A percentile compares a stretch with the other conserved stretches of the same genome.
phyloP scores from a whole-genome alignment of 2,329 filamentous ascomycete genomes.

The Alternaria conjuncta region DNA sequence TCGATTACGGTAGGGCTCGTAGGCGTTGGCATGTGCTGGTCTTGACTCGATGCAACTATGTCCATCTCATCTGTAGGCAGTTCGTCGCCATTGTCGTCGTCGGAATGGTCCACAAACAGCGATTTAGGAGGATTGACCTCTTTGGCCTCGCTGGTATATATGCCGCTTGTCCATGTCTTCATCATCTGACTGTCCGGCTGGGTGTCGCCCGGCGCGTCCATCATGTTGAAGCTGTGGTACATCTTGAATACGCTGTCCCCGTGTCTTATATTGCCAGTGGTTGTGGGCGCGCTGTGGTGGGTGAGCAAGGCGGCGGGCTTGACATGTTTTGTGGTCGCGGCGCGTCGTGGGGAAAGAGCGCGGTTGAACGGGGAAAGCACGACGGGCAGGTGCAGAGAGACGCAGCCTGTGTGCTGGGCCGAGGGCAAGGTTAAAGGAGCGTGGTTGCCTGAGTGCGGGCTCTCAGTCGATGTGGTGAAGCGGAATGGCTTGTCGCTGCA shows the following conservation, averaged over 20 bases:
- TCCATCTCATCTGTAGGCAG: slow-evolving; percentile 28
- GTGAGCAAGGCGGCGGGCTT: slow-evolving; percentile 35
- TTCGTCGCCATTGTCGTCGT: slow-evolving; percentile 19
- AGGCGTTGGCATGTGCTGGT: slow-evolving; percentile 27
- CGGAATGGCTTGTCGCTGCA: slow-evolving; percentile 28
- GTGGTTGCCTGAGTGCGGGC: slow-evolving; percentile 13
- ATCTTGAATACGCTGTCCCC: slow-evolving; percentile 29
- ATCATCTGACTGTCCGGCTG: slow-evolving; percentile 57
- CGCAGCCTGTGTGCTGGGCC: slow-evolving; percentile 6
- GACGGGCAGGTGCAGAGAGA: slow-evolving; percentile 22
- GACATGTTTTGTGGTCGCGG: slow-evolving; percentile 35
- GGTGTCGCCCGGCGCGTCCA: slow-evolving; percentile 52
- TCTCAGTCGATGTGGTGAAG: slow-evolving; percentile 36
- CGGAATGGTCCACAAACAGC: slow-evolving; percentile 25
- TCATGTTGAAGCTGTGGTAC: slow-evolving; percentile 48
- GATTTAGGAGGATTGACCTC: slow-evolving; percentile 21
- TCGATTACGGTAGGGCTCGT: slow-evolving; percentile 41
- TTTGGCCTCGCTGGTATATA: slow-evolving; percentile 19
- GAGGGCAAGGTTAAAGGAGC: slow-evolving; percentile 14
- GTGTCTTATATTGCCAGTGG: slow-evolving; percentile 26
- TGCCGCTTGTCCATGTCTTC: slow-evolving; percentile 46
- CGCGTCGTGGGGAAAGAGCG: slow-evolving; percentile 38
- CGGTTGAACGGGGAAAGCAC: slow-evolving; percentile 17
- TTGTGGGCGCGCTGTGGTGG: slow-evolving; percentile 42
- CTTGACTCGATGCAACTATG: slow-evolving; percentile 35